A percentile compares a stretch with the other conserved stretches of the same genome.
phyloP scores from a whole-genome alignment of 768 basidiomycete genomes.

The Calocybe gangraenosa region DNA sequence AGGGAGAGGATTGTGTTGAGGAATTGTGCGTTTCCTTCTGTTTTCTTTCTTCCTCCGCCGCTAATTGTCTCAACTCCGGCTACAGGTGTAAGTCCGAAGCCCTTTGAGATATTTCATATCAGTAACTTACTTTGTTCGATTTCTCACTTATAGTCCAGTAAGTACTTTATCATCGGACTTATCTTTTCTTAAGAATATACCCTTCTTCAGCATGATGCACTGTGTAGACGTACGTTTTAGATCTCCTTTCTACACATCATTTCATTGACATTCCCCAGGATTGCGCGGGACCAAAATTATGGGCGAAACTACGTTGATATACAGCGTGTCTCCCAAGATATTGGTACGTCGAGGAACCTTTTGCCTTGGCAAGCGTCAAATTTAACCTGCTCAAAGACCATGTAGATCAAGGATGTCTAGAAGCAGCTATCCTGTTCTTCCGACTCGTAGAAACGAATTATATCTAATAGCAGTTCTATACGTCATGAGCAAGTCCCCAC shows the following conservation, averaged over 20 bases:
- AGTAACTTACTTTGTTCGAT: slow-evolving; percentile 9
- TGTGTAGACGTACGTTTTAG: slow-evolving; percentile 74
- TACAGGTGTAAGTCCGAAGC: slow-evolving; percentile 28
- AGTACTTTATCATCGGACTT: neutral
- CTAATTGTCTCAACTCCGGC: neutral
- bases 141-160: slow-evolving; percentile 53
- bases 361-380: too few relatives aligned
- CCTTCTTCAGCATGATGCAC: slow-evolving; percentile 74
- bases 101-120: neutral
- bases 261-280: slow-evolving; percentile 24
- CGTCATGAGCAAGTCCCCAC: too few relatives aligned
- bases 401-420: neutral
- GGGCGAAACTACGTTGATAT: slow-evolving; percentile 65
- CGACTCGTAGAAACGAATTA: too few relatives aligned
- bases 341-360: too few relatives aligned
- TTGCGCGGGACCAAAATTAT: slow-evolving; percentile 74
- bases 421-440: too few relatives aligned
- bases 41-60: slow-evolving; percentile 10
- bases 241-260: slow-evolving; percentile 28
- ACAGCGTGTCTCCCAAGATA: too few relatives aligned
- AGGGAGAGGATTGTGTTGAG: slow-evolving; percentile 90
- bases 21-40: slow-evolving; percentile 61
- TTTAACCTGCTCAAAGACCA: neutral
- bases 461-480: too few relatives aligned
- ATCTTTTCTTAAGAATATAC: slow-evolving; percentile 2